Evolutionary conservation across 345 rosid species (phyloP).

Genomic region (Kandelia obovata): DNA sequence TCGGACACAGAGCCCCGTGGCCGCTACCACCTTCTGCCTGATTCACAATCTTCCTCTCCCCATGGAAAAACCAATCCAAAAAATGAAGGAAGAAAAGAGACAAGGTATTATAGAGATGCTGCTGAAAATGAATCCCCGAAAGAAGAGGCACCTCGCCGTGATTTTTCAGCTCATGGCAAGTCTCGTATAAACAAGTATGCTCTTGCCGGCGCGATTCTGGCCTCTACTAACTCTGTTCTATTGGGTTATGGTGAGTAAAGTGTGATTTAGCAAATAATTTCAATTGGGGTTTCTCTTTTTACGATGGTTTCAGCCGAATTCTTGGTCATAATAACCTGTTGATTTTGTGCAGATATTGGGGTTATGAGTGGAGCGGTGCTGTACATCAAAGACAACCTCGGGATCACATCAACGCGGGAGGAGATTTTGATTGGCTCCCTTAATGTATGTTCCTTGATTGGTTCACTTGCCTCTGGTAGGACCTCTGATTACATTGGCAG

Average conservation of each 20-base stretch:
- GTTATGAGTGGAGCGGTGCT: conserved; percentile 70
- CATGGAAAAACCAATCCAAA: neutral
- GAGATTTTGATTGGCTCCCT: conserved; percentile 59
- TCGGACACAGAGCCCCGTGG: conserved; percentile 4
- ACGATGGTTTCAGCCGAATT: no score
- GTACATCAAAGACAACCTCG: conserved; percentile 45
- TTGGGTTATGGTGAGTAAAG: conserved; percentile 60
- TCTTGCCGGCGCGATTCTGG: conserved; percentile 61
- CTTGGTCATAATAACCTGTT: neutral
- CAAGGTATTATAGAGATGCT: conserved; percentile 3
- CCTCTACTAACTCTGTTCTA: conserved; percentile 61
- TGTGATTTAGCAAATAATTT: neutral
- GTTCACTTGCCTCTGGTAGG: conserved; percentile 59
- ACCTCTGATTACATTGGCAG: conserved; percentile 70
- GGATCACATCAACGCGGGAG: conserved; percentile 46
- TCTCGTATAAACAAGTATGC: conserved; percentile 44
- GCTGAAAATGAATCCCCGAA: conserved; percentile 2
- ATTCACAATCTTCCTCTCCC: conserved; percentile 18
- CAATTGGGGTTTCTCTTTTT: neutral
- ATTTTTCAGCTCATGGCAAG: conserved; percentile 1
- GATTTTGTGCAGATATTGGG: conserved; percentile 46
- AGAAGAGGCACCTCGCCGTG: neutral
- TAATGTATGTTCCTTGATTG: conserved; percentile 53
- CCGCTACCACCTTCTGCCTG: conserved; percentile 23
- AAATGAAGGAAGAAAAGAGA: conserved; percentile 8